Base-by-base conservation (phyloP, 352 stramenopile species). In the Globisporangium paddicum region DNA sequence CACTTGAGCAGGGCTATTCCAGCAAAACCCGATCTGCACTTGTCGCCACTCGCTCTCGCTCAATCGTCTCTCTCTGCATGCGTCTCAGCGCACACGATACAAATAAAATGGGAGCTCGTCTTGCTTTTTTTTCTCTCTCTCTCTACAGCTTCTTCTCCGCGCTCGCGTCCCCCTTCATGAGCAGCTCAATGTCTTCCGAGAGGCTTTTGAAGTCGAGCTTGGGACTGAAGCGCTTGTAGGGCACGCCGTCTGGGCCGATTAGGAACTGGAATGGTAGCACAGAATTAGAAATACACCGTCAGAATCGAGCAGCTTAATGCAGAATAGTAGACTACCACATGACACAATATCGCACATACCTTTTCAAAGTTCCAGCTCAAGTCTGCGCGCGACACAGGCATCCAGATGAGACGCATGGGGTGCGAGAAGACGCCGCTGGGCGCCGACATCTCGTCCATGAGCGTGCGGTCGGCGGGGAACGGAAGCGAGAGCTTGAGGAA, bases 351-450 rank as follows among this genome's bases (percentile, higher is more conserved):
- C 14, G 13, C 40, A 30, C 8, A 32, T 18, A 89, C 79, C 77
- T 92, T 90, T 63, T 92, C 82, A 70, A 92, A 92, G 64, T 90
- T 92, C 82, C 82, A 92, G 63, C 77, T 89, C 16, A 92, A 69
- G 45, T 92, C 82, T 64, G 79, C 75, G 32, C 82, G 79, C 41
- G 82, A 90, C 38, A 92, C 77, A 21, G 82, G 82, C 82, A 92
- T 92, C 82, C 82, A 92, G 47, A 90, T 89, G 61, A 92, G 77
- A 16, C 79, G 82, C 82, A 92, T 92, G 13, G 79, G 82, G 64
- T 90, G 79, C 38, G 77, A 88, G 65, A 90, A 92, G 38, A 90
- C 79, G 55, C 82, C 82, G 55, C 82, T 86, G 46, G 82, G 79
- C 38, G 71, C 69, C 46, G 79, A 82, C 82, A 92, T 90, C 60